Evolutionary conservation across 148 eudicot genomes (phyloP), one percentile per base, ranked within the genome.

Genomic region (Chenopodium berlandieri): DNA sequence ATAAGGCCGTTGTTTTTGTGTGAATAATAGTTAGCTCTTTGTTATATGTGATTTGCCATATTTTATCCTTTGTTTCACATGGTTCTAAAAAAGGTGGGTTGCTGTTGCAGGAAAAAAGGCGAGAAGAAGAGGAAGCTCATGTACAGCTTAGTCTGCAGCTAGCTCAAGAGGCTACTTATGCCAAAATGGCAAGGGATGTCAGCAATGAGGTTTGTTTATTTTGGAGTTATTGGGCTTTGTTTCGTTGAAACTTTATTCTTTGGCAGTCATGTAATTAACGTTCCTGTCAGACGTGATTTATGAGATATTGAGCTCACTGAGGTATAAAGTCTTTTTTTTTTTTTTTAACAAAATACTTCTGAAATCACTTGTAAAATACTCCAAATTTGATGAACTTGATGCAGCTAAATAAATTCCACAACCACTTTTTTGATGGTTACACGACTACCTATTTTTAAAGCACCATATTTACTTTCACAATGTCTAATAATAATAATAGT

Each of bases 91-190:
- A 14, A 44, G 27, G 25, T 71, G 27, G 79, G 79, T 27, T 75
- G 52, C 63, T 54, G 50, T 76, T 70, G 75, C 87, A 94, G 98
- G 98, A 93, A 72, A 90, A 81, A 82, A 89, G 85, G 77, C 86
- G 85, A 78, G 93, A 91, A 78, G 90, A 87, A 81, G 98, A 93
- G 89, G 94, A 89, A 83, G 88, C 88, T 27, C 91, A 93, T 78
- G 90, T 88, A 37, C 88, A 86, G 78, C 62, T 81, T 71, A 90
- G 79, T 81, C 40, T 86, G 82, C 92, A 89, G 85, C 89, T 87
- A 81, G 94, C 89, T 81, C 91, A 89, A 78, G 94, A 92, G 85
- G 86, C 91, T 79, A 91, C 91, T 76, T 88, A 90, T 71, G 90
- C 91, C 67, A 89, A 89, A 85, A 65, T 86, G 87, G 95, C 97